Evolutionary conservation across 345 rosid genomes (phyloP).

Genomic region (Populus nigra): DNA sequence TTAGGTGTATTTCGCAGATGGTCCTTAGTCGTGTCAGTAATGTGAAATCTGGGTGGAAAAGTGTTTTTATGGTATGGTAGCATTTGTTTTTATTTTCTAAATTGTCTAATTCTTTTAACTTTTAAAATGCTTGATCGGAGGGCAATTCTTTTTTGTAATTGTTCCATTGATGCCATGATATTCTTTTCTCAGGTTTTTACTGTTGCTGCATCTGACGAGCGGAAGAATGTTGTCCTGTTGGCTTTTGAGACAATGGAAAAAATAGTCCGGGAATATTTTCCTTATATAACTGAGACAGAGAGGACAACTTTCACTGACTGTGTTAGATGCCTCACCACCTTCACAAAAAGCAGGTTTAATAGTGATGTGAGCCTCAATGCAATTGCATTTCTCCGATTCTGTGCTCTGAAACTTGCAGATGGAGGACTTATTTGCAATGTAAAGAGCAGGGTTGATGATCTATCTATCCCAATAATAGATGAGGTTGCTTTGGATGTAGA

Average conservation of each 20-base stretch:
- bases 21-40: slow-evolving; percentile 85
- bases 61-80: slow-evolving; percentile 80
- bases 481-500: slow-evolving; percentile 40
- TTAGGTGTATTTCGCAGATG: slow-evolving; percentile 96
- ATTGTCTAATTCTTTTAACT: background rate
- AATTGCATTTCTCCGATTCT: slow-evolving; percentile 89
- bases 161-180: slow-evolving; percentile 3
- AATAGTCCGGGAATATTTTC: slow-evolving; percentile 88
- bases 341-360: slow-evolving; percentile 83
- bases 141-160: background rate
- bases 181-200: slow-evolving; percentile 62
- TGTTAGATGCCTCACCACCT: slow-evolving; percentile 86
- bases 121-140: slow-evolving; percentile 1
- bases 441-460: slow-evolving; percentile 44
- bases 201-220: slow-evolving; percentile 84
- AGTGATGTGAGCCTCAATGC: slow-evolving; percentile 94
- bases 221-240: slow-evolving; percentile 75
- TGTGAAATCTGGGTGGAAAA: slow-evolving; percentile 99
- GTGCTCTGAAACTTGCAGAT: slow-evolving; percentile 91
- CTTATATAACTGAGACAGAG: slow-evolving; percentile 95
- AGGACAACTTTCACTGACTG: slow-evolving; percentile 84
- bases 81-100: background rate
- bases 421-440: slow-evolving; percentile 76
- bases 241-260: slow-evolving; percentile 96
- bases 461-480: slow-evolving; percentile 21